A percentile compares a stretch with the other conserved stretches of the same genome.
Evolutionary conservation across 768 basidiomycete genomes (phyloP).

Genomic region (Hygrocybe punicea): DNA sequence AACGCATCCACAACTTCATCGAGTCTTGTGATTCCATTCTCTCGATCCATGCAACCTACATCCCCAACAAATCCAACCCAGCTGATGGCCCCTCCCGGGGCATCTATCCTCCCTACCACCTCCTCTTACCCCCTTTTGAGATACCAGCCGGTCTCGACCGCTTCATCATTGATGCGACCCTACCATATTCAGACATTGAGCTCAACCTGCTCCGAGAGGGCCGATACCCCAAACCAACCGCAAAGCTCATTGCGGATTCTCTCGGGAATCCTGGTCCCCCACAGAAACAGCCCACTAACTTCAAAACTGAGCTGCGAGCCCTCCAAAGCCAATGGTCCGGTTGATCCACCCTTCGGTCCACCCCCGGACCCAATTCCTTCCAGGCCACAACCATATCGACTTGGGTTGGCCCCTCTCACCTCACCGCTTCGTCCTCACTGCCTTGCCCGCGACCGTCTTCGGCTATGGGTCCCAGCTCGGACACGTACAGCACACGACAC

Average conservation of each 20-base stretch:
- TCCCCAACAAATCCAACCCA: slow-evolving; percentile 36
- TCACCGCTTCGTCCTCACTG: slow-evolving; percentile 27
- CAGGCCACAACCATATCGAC: slow-evolving; percentile 3
- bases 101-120: slow-evolving; percentile 13
- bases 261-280: not conserved
- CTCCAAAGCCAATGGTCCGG: not conserved
- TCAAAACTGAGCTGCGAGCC: not conserved
- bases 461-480: slow-evolving; percentile 22
- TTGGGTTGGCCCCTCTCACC: slow-evolving; percentile 9
- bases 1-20: slow-evolving; percentile 14
- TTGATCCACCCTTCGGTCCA: not conserved
- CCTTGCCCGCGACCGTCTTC: slow-evolving; percentile 23
- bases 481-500: not conserved
- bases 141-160: slow-evolving; percentile 25
- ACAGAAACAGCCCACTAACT: not conserved
- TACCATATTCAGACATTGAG: not conserved
- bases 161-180: slow-evolving; percentile 27
- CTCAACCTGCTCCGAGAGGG: not conserved
- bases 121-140: slow-evolving; percentile 29
- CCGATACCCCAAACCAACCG: not conserved
- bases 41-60: slow-evolving; percentile 27
- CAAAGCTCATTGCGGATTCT: not conserved
- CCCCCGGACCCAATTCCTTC: not conserved
- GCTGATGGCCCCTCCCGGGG: slow-evolving; percentile 41
- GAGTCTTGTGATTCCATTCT: slow-evolving; percentile 4